Base-by-base conservation (phyloP, 2,329 filamentous ascomycete species). In the Xylaria sp. region DNA sequence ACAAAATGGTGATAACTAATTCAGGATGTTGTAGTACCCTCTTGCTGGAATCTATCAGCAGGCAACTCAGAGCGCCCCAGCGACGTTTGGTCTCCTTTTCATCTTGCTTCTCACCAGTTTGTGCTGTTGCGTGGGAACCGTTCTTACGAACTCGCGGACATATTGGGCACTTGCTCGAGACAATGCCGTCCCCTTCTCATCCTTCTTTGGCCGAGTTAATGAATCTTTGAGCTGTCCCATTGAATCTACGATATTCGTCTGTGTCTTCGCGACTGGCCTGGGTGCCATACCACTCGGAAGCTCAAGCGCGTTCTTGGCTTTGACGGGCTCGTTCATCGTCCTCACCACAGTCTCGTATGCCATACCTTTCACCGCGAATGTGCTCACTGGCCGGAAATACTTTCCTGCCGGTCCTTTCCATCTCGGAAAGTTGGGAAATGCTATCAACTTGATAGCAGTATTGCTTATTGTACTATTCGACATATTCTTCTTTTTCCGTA, bases 41-140 rank as follows among this genome's bases (percentile, higher is more conserved):
- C 83, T 91, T 13, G 88, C 88, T 4, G 87, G 86, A 57, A 89
- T 92, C 69, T 92, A 91, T 77, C 81, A 78, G 31, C 86, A 88
- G 77, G 86, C 86, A 0, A 88, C 86, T 0, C 82, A 82, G 1
- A 82, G 80, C 49, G 77, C 78, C 3, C 85, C 83, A 1, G 87
- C 84, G 15, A 85, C 86, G 0, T 84, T 89, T 46, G 87, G 87
- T 3, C 80, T 89, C 9, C 77, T 89, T n/a, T 82, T 89, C 71
- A 84, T 89, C 67, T 80, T 88, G 64, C 85, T 87, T 74, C 76
- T 86, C 7, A 85, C 85, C 20, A 83, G 83, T 31, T 71, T 85
- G 64, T 82, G 84, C 58, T 86, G 84, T 72, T 81, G 82, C 46
- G 73, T 85, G 28, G 83, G 84, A 11, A 88, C 87, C 2, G 77